These are phyloP conservation scores for Metschnikowia chrysomelidarum DNA, from an alignment of 805 yeast species.

Conservation along the genomic window DNA sequence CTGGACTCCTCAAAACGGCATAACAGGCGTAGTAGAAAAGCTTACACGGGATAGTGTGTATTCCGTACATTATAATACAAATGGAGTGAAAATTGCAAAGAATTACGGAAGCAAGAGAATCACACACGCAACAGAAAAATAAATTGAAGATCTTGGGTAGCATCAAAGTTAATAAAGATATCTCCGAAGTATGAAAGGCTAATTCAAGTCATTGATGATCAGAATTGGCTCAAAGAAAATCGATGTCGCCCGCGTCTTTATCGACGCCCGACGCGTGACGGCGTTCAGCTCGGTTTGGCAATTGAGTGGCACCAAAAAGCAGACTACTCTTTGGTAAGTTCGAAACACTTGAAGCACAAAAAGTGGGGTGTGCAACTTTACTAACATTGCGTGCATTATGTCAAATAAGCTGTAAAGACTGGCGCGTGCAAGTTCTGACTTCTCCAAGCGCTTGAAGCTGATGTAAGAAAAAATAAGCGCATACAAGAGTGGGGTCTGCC, in stretches of 20 bases:
- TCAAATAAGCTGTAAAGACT: conserved; percentile 14
- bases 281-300: conserved; percentile 2
- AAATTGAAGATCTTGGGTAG: too few relatives aligned
- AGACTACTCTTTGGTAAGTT: conserved; percentile 9
- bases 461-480: conserved; percentile 16
- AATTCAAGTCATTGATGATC: conserved; percentile 17
- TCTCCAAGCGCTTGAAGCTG: conserved; percentile 16
- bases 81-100: too few relatives aligned
- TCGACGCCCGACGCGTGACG: conserved; percentile 12
- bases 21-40: too few relatives aligned
- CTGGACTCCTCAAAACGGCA: too few relatives aligned
- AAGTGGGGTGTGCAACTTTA: conserved; percentile 7
- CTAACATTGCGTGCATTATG: conserved; percentile 7
- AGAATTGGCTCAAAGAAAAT: conserved; percentile 16
- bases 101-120: too few relatives aligned
- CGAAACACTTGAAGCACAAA: conserved; percentile 6
- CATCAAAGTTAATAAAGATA: too few relatives aligned
- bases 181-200: too few relatives aligned
- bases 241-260: conserved; percentile 16
- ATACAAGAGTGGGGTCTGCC: conserved; percentile 12
- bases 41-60: too few relatives aligned
- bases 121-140: neutral
- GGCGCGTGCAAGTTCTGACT: conserved; percentile 14
- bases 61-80: too few relatives aligned
- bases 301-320: conserved; percentile 15